Conservation (phyloP, 768 basidiomycete species). For the Pulveroboletus sp. region DNA sequence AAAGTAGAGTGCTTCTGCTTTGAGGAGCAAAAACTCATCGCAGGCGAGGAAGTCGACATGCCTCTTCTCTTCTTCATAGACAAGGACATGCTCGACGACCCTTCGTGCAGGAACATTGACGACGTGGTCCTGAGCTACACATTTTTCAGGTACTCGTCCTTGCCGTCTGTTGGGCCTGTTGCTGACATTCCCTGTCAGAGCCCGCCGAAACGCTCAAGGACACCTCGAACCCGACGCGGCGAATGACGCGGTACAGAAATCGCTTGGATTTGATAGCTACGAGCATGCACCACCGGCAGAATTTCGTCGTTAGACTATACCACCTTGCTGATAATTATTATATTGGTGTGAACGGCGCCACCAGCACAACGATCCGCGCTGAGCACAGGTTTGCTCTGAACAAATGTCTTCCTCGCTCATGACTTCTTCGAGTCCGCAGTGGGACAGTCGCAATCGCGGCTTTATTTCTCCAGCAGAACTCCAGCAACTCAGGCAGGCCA, state of each 20-base stretch:
- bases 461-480: constrained; percentile 34
- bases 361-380: constrained; percentile 7
- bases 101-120: constrained; percentile 79
- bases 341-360: constrained; percentile 2
- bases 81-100: constrained; percentile 94
- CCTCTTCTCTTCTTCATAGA: constrained; percentile 99
- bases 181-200: constrained; percentile 45
- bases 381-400: not conserved
- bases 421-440: constrained; percentile 33
- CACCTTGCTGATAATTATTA: not conserved
- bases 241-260: constrained; percentile 74
- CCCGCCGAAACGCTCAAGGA: constrained; percentile 79
- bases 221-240: constrained; percentile 90
- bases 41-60: constrained; percentile 97
- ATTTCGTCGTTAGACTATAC: constrained; percentile 7
- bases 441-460: constrained; percentile 34
- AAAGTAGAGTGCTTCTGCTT: constrained; percentile 99
- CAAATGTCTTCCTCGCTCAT: constrained; percentile 17
- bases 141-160: constrained; percentile 75
- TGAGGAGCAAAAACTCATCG: constrained; percentile 93
- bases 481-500: constrained; percentile 33
- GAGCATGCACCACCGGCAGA: constrained; percentile 43
- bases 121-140: constrained; percentile 96
- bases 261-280: constrained; percentile 71
- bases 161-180: not conserved